Evolutionary conservation across 192 early-diverging fungal genomes (phyloP).

Genomic region (Umbelopsis vinacea): DNA sequence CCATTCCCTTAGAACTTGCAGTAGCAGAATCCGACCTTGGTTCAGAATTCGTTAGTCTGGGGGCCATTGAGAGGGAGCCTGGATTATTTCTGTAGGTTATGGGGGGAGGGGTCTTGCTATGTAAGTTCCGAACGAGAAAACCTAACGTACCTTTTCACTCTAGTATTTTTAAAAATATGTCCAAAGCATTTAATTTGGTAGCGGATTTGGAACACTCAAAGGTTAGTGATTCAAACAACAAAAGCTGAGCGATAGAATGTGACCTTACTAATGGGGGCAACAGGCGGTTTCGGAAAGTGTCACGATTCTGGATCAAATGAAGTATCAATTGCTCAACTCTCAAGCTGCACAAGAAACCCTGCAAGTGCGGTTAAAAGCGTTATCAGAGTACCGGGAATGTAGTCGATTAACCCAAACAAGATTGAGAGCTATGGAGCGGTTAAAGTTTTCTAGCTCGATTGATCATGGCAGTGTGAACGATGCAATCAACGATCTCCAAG

Average conservation of each 20-base stretch:
- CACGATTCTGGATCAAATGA: constrained; percentile 22
- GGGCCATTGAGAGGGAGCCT: constrained; percentile 35
- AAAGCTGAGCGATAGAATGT: not conserved
- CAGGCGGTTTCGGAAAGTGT: constrained; percentile 2
- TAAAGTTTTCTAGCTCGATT: constrained; percentile 37
- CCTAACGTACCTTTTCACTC: not conserved
- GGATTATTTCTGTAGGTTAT: constrained; percentile 35
- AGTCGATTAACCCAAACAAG: constrained; percentile 27
- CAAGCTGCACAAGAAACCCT: constrained; percentile 29
- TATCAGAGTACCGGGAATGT: constrained; percentile 32
- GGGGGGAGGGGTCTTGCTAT: not conserved
- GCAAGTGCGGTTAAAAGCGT: constrained; percentile 28
- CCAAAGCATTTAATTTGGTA: constrained; percentile 33
- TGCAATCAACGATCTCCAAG: constrained; percentile 33
- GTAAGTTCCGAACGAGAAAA: not conserved
- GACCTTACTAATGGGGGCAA: constrained; percentile 6
- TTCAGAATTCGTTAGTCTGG: constrained; percentile 30
- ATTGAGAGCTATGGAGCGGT: constrained; percentile 31
- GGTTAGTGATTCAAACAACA: constrained; percentile 16
- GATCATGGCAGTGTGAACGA: constrained; percentile 31
- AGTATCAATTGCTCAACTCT: constrained; percentile 33
- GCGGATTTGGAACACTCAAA: constrained; percentile 33
- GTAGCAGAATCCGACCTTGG: constrained; percentile 25
- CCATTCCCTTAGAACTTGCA: constrained; percentile 11
- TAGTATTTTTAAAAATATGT: constrained; percentile 32